These are phyloP conservation scores for Linum tenue DNA, from an alignment of 345 rosid species.

Conservation along the genomic window DNA sequence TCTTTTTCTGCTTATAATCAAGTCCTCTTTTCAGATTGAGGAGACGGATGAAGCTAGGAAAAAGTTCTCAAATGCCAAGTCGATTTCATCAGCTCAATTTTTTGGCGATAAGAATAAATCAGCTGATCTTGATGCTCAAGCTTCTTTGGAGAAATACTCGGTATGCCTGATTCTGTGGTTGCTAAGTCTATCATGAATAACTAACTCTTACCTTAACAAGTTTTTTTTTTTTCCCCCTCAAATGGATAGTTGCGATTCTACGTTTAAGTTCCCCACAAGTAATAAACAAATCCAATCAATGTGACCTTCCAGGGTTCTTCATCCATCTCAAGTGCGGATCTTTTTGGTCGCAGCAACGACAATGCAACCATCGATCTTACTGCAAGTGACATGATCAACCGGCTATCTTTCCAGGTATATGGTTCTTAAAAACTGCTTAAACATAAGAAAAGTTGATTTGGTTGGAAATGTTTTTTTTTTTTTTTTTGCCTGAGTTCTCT, in stretches of 20 bases:
- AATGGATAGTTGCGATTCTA: no score
- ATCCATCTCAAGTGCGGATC: conserved; percentile 94
- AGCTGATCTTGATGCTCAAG: conserved; percentile 58
- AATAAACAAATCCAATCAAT: not conserved
- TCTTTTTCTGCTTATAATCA: not conserved
- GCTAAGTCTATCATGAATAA: not conserved
- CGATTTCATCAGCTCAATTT: conserved; percentile 89
- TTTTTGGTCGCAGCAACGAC: conserved; percentile 54
- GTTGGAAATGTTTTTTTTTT: no score
- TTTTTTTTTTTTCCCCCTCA: not conserved
- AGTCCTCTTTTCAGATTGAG: conserved; percentile 44
- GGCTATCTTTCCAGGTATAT: conserved; percentile 85
- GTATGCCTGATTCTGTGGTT: conserved; percentile 31
- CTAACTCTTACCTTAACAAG: not conserved
- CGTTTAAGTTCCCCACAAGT: no score
- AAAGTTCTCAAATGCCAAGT: conserved; percentile 90
- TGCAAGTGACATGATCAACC: conserved; percentile 75
- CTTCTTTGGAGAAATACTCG: conserved; percentile 74
- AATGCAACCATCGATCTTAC: conserved; percentile 47
- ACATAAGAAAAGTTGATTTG: not conserved
- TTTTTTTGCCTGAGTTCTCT: no score
- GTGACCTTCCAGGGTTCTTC: conserved; percentile 53
- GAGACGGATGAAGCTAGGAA: conserved; percentile 96
- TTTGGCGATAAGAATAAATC: conserved; percentile 62
- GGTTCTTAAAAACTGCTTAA: not conserved